Evolutionary conservation across 2,329 filamentous ascomycete species (phyloP).

Genomic region (Coniochaeta hoffmannii): DNA sequence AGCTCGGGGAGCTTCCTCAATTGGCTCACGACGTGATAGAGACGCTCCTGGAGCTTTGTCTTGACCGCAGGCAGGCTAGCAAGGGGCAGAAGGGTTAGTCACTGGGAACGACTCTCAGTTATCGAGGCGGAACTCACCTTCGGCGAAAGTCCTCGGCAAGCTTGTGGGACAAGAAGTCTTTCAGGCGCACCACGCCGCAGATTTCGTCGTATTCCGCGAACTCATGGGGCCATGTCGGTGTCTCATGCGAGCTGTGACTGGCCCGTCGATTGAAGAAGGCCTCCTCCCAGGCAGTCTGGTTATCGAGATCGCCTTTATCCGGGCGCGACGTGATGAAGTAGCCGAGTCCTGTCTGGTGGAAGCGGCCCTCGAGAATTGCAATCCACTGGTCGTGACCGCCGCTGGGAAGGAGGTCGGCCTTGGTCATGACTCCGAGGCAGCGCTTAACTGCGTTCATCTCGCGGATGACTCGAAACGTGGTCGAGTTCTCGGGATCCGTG

Average conservation of each 20-base stretch:
- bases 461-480: slow-evolving; percentile 58
- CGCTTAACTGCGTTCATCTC: slow-evolving; percentile 46
- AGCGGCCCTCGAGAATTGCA: slow-evolving; percentile 52
- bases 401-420: slow-evolving; percentile 64
- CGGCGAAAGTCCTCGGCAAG: slow-evolving; percentile 46
- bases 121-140: slow-evolving; percentile 23
- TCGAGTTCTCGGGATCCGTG: slow-evolving; percentile 68
- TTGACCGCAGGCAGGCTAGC: slow-evolving; percentile 31
- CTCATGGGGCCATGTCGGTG: slow-evolving; percentile 36
- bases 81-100: not conserved
- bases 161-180: slow-evolving; percentile 43
- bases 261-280: slow-evolving; percentile 37
- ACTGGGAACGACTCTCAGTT: not conserved
- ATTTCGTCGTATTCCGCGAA: slow-evolving; percentile 40
- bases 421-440: slow-evolving; percentile 73
- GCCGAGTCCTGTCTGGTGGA: slow-evolving; percentile 60
- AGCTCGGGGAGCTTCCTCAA: slow-evolving; percentile 58
- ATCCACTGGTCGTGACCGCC: slow-evolving; percentile 51
- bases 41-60: slow-evolving; percentile 40
- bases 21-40: slow-evolving; percentile 43
- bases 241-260: slow-evolving; percentile 15
- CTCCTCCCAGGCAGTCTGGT: slow-evolving; percentile 44
- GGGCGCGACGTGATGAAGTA: slow-evolving; percentile 74
- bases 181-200: slow-evolving; percentile 47
- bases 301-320: slow-evolving; percentile 41